phyloP scores from a whole-genome alignment of 1,139 yeast species.

The Pichia sp. region DNA sequence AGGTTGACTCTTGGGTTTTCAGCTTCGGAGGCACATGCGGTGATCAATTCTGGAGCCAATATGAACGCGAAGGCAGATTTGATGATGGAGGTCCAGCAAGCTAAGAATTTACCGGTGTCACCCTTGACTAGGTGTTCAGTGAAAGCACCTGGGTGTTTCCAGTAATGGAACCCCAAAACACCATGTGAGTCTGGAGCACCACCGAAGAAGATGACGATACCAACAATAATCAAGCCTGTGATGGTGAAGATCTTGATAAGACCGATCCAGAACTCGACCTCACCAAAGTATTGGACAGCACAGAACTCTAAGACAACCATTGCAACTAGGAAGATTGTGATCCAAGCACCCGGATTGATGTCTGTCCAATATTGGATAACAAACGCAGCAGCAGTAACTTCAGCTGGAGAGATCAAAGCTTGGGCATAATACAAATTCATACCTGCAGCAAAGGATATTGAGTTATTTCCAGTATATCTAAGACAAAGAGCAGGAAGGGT shows the following conservation, averaged over 20 bases:
- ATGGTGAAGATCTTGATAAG: constrained; percentile 37
- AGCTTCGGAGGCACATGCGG: constrained; percentile 41
- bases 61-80: constrained; percentile 74
- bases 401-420: constrained; percentile 46
- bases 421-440: constrained; percentile 47
- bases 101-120: constrained; percentile 64
- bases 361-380: constrained; percentile 47
- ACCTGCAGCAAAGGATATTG: constrained; percentile 39
- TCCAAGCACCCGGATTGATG: constrained; percentile 42
- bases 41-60: constrained; percentile 32
- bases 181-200: constrained; percentile 36
- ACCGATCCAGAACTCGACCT: constrained; percentile 50
- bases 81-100: constrained; percentile 64
- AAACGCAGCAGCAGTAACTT: constrained; percentile 50
- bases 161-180: constrained; percentile 36
- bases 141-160: constrained; percentile 37
- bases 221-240: constrained; percentile 33
- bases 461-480: constrained; percentile 25
- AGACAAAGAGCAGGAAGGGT: constrained; percentile 23
- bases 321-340: constrained; percentile 39
- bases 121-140: constrained; percentile 41
- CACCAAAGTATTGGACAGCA: constrained; percentile 46
- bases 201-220: constrained; percentile 39
- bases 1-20: constrained; percentile 41
- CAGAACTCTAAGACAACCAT: constrained; percentile 40